Base-by-base conservation (phyloP, 805 yeast species). In the Yamadazyma laniorum region DNA sequence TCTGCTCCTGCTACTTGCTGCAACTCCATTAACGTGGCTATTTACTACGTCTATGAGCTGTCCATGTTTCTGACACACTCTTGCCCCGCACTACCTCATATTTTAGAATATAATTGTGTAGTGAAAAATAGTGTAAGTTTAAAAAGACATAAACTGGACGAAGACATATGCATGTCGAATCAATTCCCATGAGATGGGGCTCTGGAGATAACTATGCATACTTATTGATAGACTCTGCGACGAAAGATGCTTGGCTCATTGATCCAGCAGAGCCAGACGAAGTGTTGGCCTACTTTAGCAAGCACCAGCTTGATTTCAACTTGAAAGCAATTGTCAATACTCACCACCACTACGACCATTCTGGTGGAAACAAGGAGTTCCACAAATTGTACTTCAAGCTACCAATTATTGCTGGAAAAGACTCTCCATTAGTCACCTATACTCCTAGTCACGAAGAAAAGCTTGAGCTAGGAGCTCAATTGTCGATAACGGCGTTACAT, bases 171-270 rank as follows among this genome's bases (percentile, higher is more conserved):
- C 93, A 86, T 50, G 75, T 93, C 40, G 73, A 78, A 50, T 64
- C 83, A 21, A 77, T 93, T 49, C 90, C 91, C 38, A 90, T 90
- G 96, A 78, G 96, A 61, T 91, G 98, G 97, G 87, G 91, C 37
- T 58, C 79, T 18, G 96, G 97, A 38, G 93, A 91, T 56, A 93
- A 93, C 67, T 93, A 90, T 63, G 75, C 90, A 50, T 93, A 93
- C 58, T 59, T 90, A 7, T 57, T 93, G 22, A 72, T 78, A 13
- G 96, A 90, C 61, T 77, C 75, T 17, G 66, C 70, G 13, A 72
- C 88, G 5, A 73, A 67, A 33, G 72, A 79, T 42, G 77, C 95
- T 4, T 85, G 95, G 82, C 51, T 93, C 23, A 82, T 93, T 47
- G 99, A 93, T 53, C 96, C 98, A 2, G 98, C 98, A 1, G 84